Conservation (phyloP, 345 rosid genomes). For the Citrus australasica region DNA sequence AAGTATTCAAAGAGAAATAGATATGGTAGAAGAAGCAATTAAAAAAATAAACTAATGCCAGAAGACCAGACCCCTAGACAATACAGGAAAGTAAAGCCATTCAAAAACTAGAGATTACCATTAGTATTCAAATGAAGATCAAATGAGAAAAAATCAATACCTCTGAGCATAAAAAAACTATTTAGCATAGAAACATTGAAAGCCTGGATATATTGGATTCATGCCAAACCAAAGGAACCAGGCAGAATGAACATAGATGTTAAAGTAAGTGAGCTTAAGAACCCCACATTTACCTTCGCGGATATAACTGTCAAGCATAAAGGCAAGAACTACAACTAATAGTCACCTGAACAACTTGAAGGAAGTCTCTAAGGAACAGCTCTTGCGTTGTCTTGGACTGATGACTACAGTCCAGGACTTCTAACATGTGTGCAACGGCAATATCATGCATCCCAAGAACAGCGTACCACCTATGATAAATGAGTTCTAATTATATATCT, state of each 20-base stretch:
- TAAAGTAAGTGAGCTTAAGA: background rate
- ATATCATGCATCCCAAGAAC: constrained; percentile 86
- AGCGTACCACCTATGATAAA: constrained; percentile 76
- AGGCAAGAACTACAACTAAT: constrained; percentile 3
- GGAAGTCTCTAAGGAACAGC: constrained; percentile 77
- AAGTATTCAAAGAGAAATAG: background rate
- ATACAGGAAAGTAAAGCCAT: background rate
- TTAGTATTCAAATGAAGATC: background rate
- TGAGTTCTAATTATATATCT: constrained; percentile 13
- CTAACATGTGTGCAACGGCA: constrained; percentile 75
- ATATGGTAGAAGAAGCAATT: background rate
- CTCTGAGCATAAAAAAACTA: background rate
- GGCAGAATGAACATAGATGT: background rate
- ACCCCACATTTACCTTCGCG: background rate
- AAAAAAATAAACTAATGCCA: background rate
- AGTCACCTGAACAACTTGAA: constrained; percentile 72
- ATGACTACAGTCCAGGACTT: constrained; percentile 76
- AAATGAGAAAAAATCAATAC: background rate
- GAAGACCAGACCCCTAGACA: background rate
- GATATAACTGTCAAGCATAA: constrained; percentile 21
- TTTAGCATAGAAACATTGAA: background rate
- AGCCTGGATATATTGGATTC: background rate
- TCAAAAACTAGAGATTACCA: background rate
- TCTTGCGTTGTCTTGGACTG: constrained; percentile 93
- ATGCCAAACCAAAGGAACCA: background rate